phyloP scores from a whole-genome alignment of 345 rosid genomes.

The Turritis glabra region DNA sequence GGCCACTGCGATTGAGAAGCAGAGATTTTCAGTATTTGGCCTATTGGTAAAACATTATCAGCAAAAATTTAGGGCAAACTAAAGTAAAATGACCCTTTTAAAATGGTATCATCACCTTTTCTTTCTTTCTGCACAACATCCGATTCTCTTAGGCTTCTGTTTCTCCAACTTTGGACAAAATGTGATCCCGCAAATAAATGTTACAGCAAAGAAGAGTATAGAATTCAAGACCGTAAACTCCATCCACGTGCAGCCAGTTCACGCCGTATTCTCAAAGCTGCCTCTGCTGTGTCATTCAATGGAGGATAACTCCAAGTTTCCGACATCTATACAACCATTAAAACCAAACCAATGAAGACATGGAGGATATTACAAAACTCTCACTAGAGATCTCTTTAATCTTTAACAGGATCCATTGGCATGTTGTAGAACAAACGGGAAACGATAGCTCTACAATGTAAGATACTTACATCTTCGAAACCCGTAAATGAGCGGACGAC shows the following conservation, averaged over 20 bases:
- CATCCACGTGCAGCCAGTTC: conserved; percentile 84
- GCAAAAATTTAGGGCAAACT: conserved; percentile 21
- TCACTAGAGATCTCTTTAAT: not conserved
- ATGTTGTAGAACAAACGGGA: not conserved
- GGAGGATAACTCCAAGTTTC: conserved; percentile 98
- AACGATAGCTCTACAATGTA: not conserved
- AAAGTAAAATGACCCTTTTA: not conserved
- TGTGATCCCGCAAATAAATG: conserved; percentile 18
- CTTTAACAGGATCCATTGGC: not conserved
- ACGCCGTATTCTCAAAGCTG: conserved; percentile 64
- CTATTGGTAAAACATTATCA: not conserved
- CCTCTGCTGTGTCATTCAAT: conserved; percentile 84
- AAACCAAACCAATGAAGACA: conserved; percentile 1
- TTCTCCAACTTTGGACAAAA: conserved; percentile 7
- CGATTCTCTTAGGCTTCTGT: conserved; percentile 20
- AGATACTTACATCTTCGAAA: conserved; percentile 84
- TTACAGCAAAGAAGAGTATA: conserved; percentile 19
- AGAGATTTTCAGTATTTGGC: not conserved
- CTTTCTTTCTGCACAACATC: conserved; percentile 34
- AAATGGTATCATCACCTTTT: conserved; percentile 15
- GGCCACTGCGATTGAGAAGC: not conserved
- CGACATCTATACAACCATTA: conserved; percentile 55
- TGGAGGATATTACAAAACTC: not conserved
- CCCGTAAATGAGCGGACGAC: conserved; percentile 80
- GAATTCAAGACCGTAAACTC: conserved; percentile 60